A percentile compares a stretch with the other conserved stretches of the same genome.
Evolutionary conservation across 805 yeast species (phyloP).

Genomic region (Cyberlindnera euphorbiae): DNA sequence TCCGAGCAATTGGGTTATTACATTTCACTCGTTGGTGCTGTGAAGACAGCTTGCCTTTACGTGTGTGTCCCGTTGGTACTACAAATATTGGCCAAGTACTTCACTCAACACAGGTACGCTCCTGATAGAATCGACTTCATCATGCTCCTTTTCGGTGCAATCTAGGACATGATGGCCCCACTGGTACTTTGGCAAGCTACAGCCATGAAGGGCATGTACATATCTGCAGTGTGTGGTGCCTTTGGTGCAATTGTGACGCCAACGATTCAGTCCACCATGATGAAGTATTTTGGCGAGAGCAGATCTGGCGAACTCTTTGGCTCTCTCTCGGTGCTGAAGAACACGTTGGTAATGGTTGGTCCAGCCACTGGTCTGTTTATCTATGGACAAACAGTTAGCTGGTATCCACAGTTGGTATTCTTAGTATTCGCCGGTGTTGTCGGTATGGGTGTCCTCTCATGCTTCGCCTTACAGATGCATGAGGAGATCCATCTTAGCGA

Average conservation of each 20-base stretch:
- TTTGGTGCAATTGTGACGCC: slow-evolving; percentile 53
- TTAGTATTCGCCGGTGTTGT: slow-evolving; percentile 12
- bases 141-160: slow-evolving; percentile 29
- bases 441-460: background rate
- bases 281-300: slow-evolving; percentile 56
- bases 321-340: slow-evolving; percentile 57
- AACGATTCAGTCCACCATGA: slow-evolving; percentile 50
- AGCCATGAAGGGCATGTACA: slow-evolving; percentile 11
- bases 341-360: slow-evolving; percentile 39
- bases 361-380: slow-evolving; percentile 46
- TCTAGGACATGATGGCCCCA: slow-evolving; percentile 36
- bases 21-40: slow-evolving; percentile 46
- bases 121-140: slow-evolving; percentile 50
- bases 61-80: slow-evolving; percentile 47
- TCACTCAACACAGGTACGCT: slow-evolving; percentile 33
- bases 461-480: slow-evolving; percentile 10
- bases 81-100: slow-evolving; percentile 31
- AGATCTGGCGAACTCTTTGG: slow-evolving; percentile 72
- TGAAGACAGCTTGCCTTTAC: slow-evolving; percentile 45
- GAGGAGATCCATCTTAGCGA: slow-evolving; percentile 9
- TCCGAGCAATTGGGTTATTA: slow-evolving; percentile 52
- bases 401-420: slow-evolving; percentile 36
- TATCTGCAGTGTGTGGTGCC: slow-evolving; percentile 20
- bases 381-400: slow-evolving; percentile 41
- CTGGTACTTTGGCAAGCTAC: slow-evolving; percentile 31